Percentiles rank a stretch among this genome's conserved stretches.
Conservation (phyloP, 176 grass and related monocot species). For the Pontederia paniculata region DNA sequence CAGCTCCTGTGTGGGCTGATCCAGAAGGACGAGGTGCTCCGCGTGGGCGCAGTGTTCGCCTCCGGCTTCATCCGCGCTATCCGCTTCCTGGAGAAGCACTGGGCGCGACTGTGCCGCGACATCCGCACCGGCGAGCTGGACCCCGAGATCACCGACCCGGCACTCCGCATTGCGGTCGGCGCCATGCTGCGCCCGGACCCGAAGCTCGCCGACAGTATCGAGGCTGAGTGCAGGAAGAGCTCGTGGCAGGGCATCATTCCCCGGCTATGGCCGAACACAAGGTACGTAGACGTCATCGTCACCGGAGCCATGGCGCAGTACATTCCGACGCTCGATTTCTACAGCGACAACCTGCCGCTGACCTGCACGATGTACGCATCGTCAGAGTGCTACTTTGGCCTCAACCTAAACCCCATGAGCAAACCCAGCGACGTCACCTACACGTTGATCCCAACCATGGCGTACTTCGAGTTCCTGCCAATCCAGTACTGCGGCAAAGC, state of each 20-base stretch:
- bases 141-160: slow-evolving; percentile 33
- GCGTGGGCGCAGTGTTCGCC: slow-evolving; percentile 90
- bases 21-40: slow-evolving; percentile 58
- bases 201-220: slow-evolving; percentile 41
- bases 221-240: slow-evolving; percentile 40
- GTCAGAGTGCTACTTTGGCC: slow-evolving; percentile 96
- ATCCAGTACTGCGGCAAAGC: slow-evolving; percentile 17
- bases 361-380: slow-evolving; percentile 97
- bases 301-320: slow-evolving; percentile 97
- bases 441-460: slow-evolving; percentile 20
- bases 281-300: slow-evolving; percentile 97
- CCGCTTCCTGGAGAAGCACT: slow-evolving; percentile 81
- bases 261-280: slow-evolving; percentile 84
- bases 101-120: slow-evolving; percentile 54
- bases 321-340: slow-evolving; percentile 87
- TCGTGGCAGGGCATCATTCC: slow-evolving; percentile 66
- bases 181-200: slow-evolving; percentile 35
- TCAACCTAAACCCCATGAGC: slow-evolving; percentile 43
- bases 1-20: slow-evolving; percentile 89
- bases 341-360: slow-evolving; percentile 76
- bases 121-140: slow-evolving; percentile 45
- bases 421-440: slow-evolving; percentile 14
- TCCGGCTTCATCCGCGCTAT: slow-evolving; percentile 92
- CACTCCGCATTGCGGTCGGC: slow-evolving; percentile 46
- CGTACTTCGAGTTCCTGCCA: slow-evolving; percentile 21